Evolutionary conservation across 768 basidiomycete species (phyloP), one percentile per base, ranked within the genome.

Genomic region (Pleurotus platypus): DNA sequence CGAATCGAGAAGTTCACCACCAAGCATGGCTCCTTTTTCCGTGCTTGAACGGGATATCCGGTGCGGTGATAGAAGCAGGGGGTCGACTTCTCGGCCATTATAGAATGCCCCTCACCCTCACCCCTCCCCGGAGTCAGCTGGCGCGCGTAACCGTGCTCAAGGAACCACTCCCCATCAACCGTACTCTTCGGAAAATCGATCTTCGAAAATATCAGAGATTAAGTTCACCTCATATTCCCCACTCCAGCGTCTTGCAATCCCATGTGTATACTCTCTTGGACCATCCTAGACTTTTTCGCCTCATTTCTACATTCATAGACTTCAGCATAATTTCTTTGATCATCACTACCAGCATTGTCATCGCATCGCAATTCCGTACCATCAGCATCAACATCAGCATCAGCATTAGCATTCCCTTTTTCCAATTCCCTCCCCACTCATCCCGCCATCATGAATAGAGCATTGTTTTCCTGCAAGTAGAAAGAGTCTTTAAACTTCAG

Each of bases 1-100:
- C 73, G 76, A 42, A 75, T 78, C 39, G 75, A 78, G 56, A 72
- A 67, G 57, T 68, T 55, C 64, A 62, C 58, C 56, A 51, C 58
- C 56, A 57, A 42, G 45, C 51, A 55, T 63, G 53, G 30, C 59
- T 67, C 55, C 67, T 63, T 55, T 67, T 51, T 62, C 56, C 48
- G 53, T 57, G 51, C 56, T 58, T 39, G 58, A 58, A 53, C 43
- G 24, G 49, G 20, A 26, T 46, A 35, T 38, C 45, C 24, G 42
- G 5, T 46, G 42, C 55, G 47, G 35, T n/a, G 42, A 18, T 39
- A 48, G 39, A 45, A 56, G 56, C 39, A 18, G 30, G 30, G 27
- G 15, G n/a, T 30, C 46, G 38, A 40, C 18, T 56, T 45, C 30
- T 54, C 51, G 51, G 51, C 51, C 51, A 54, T 54, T 20, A 40